Evolutionary conservation across 139 green algal species (phyloP).

Genomic region (Micractinium conductrix): DNA sequence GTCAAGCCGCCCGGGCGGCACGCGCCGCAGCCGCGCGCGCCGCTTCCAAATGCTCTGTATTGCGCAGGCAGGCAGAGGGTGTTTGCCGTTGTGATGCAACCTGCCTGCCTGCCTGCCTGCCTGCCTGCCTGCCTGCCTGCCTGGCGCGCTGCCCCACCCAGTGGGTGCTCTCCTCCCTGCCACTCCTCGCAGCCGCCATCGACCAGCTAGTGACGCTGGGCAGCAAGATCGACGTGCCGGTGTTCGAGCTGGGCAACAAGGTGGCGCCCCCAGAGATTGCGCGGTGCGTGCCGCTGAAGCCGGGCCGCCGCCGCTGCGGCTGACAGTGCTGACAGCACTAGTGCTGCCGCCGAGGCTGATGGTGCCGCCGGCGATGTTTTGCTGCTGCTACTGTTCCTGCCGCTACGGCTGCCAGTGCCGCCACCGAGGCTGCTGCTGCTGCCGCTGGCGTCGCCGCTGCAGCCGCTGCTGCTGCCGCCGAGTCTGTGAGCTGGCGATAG

Average conservation of each 20-base stretch:
- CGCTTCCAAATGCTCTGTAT: background rate
- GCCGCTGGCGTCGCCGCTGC: too few relatives aligned
- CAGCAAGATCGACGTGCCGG: constrained; percentile 82
- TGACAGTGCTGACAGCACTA: background rate
- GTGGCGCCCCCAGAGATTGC: constrained; percentile 62
- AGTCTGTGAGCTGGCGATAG: too few relatives aligned
- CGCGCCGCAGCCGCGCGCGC: too few relatives aligned
- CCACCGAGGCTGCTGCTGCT: too few relatives aligned
- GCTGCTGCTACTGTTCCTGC: too few relatives aligned
- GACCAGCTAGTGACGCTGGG: constrained; percentile 95
- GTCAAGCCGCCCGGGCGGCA: too few relatives aligned
- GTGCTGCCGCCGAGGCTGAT: too few relatives aligned
- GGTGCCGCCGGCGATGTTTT: too few relatives aligned
- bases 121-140: background rate
- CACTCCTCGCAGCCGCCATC: constrained; percentile 73
- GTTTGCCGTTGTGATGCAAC: background rate
- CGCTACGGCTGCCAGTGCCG: too few relatives aligned
- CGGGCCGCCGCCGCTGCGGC: background rate
- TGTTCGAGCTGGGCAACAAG: constrained; percentile 88
- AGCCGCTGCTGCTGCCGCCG: too few relatives aligned
- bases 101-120: background rate
- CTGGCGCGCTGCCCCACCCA: background rate
- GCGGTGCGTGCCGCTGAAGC: constrained; percentile 25
- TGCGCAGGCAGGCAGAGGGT: background rate
- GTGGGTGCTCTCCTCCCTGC: background rate